Base-by-base conservation (phyloP, 345 rosid genomes). In the Trapa bicornis region DNA sequence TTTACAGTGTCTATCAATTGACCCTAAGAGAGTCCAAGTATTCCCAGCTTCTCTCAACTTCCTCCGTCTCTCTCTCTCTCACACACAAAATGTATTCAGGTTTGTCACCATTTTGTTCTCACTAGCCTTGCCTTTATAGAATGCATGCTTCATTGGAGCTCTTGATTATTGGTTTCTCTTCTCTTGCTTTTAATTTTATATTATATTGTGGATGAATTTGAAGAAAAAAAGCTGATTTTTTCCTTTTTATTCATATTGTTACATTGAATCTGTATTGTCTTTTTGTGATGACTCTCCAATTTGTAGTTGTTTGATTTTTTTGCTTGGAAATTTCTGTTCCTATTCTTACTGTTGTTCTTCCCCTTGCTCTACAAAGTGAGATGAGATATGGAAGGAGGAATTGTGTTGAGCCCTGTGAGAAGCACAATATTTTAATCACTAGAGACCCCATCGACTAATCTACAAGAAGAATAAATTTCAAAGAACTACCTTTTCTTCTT, bases 21-120 rank as follows among this genome's bases (percentile, higher is more conserved):
- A 54, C 35, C 65, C 4, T 4, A 12, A 4, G 45, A 61, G 29
- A 53, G 48, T 2, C 45, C 70, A 67, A 64, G 67, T 48, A 39
- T 56, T 67, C 43, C 67, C 58, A 64, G 68, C 78, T 47, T 22
- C 22, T 32, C 58, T 56, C 43, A 4, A 17, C 37, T n/a, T 53
- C n/a, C 29, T 42, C 22, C 45, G 2, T 64, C 17, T 61, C 43
- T 41, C 43, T 33, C 29, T 22, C 29, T 22, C 29, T 22, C 29
- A 22, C 29, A 22, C 32, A 61, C 67, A 41, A 63, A 39, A 35
- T 3, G 13, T 48, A 29, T n/a, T 47, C 15, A 11, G 63, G 47
- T 48, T 64, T 35, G n/a, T 38, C 65, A 17, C 15, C 9, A 37
- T 64, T 64, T 64, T 3, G 43, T 39, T 1, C 7, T 15, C 66